These are phyloP conservation scores for Tephrocybe sp. DNA, from an alignment of 768 basidiomycete species.

Conservation along the genomic window DNA sequence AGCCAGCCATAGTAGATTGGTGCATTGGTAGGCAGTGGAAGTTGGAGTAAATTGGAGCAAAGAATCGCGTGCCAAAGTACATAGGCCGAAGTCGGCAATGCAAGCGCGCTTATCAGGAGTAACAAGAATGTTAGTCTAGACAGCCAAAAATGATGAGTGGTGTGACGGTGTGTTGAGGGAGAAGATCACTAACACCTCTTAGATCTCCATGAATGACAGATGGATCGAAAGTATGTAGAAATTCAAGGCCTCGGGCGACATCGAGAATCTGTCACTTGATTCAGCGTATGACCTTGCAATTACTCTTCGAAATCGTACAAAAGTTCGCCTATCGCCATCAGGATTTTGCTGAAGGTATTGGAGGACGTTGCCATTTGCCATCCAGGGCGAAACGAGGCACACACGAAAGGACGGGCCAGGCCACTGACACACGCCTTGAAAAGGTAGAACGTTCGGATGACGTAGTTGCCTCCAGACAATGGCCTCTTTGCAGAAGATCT, in stretches of 20 bases:
- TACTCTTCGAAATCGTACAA: conserved; percentile 1
- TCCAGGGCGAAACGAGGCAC: conserved; percentile 13
- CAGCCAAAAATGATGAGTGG: neutral
- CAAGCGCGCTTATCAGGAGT: conserved; percentile 10
- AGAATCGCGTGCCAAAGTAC: conserved; percentile 4
- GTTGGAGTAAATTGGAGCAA: conserved; percentile 9
- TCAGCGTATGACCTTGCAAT: neutral
- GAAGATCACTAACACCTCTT: conserved; percentile 5
- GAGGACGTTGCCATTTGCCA: conserved; percentile 8
- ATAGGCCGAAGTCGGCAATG: conserved; percentile 16
- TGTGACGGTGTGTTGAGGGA: no score
- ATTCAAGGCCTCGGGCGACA: conserved; percentile 6
- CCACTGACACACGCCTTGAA: conserved; percentile 11
- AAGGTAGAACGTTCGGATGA: conserved; percentile 7
- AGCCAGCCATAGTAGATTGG: conserved; percentile 10
- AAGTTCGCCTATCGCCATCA: neutral
- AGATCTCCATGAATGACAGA: conserved; percentile 12
- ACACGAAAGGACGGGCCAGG: conserved; percentile 5
- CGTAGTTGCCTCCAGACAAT: conserved; percentile 12
- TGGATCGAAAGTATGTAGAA: conserved; percentile 11
- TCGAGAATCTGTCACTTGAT: conserved; percentile 1
- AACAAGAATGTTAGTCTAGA: conserved; percentile 15
- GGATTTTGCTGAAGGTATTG: conserved; percentile 9
- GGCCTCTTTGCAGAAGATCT: conserved; percentile 11
- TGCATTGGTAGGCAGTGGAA: neutral